A percentile compares a stretch with the other conserved stretches of the same genome.
Evolutionary conservation across 768 basidiomycete genomes (phyloP).

Genomic region (Rubroboletus satanas): DNA sequence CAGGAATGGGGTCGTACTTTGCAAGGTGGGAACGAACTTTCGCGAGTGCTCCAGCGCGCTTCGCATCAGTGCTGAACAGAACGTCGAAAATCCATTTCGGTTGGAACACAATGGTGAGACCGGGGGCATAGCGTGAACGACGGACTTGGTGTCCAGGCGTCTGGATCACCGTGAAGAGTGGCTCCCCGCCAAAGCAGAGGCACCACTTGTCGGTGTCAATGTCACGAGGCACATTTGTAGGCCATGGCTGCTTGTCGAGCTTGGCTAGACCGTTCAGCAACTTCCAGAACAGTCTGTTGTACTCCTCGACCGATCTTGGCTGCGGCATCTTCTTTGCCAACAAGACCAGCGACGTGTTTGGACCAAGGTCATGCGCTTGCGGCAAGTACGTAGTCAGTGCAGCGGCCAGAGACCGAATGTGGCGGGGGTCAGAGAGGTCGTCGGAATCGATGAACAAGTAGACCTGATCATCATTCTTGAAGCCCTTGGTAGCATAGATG

Average conservation of each 20-base stretch:
- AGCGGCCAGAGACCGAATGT: slow-evolving; percentile 16
- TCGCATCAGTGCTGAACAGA: slow-evolving; percentile 18
- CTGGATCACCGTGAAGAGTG: slow-evolving; percentile 20
- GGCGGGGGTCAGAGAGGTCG: slow-evolving; percentile 20
- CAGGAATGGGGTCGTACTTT: slow-evolving; percentile 19
- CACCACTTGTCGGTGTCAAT: slow-evolving; percentile 22
- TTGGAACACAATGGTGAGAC: slow-evolving; percentile 23
- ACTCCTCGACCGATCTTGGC: slow-evolving; percentile 15
- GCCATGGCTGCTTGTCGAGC: slow-evolving; percentile 17
- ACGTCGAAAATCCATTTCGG: slow-evolving; percentile 25
- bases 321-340: slow-evolving; percentile 13
- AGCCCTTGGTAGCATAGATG: slow-evolving; percentile 22
- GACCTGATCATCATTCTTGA: slow-evolving; percentile 19
- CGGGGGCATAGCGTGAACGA: slow-evolving; percentile 17
- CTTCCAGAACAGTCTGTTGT: slow-evolving; percentile 18
- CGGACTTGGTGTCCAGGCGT: slow-evolving; percentile 23
- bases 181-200: slow-evolving; percentile 21
- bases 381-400: slow-evolving; percentile 14
- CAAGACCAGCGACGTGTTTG: slow-evolving; percentile 20
- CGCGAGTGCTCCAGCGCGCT: slow-evolving; percentile 14
- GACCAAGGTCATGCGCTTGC: slow-evolving; percentile 15
- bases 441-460: slow-evolving; percentile 24
- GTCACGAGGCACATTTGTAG: slow-evolving; percentile 12
- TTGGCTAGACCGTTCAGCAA: slow-evolving; percentile 19
- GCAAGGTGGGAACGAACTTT: slow-evolving; percentile 17